Conservation (phyloP, 2,329 filamentous ascomycete species). For the Aspergillus fumigatiaffinis region DNA sequence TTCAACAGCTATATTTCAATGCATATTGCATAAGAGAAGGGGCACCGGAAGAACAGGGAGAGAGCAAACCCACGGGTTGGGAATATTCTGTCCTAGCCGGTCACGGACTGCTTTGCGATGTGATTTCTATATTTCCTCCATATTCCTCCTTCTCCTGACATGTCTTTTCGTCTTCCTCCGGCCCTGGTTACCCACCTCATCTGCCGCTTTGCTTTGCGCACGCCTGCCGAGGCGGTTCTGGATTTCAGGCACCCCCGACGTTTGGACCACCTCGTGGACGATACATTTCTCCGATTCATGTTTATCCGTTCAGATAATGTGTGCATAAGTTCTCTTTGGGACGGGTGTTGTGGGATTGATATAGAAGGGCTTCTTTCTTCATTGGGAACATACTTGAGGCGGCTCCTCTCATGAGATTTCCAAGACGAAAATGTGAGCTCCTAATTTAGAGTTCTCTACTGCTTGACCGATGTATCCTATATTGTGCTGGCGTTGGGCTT, state of each 20-base stretch:
- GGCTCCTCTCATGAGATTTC: not conserved
- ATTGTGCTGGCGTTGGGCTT: constrained; percentile 13
- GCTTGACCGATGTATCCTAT: constrained; percentile 9
- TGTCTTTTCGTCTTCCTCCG: constrained; percentile 3
- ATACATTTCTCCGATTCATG: not conserved
- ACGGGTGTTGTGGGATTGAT: not conserved
- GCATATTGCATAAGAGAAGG: not conserved
- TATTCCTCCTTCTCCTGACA: constrained; percentile 7
- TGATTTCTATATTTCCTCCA: constrained; percentile 1
- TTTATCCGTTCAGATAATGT: constrained; percentile 6
- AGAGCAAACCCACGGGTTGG: not conserved
- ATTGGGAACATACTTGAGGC: constrained; percentile 5
- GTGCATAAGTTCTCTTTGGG: constrained; percentile 2
- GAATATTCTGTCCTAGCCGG: not conserved
- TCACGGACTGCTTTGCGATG: not conserved
- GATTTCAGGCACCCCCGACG: not conserved
- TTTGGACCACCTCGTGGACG: not conserved
- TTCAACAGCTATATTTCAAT: not conserved
- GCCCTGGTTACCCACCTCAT: not conserved
- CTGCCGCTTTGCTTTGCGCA: not conserved
- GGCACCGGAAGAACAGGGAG: not conserved
- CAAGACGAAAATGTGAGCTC: not conserved
- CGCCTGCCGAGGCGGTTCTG: not conserved
- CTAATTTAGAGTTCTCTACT: not conserved
- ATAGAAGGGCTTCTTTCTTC: constrained; percentile 5